Evolutionary conservation across 805 yeast species (phyloP), one percentile per base, ranked within the genome.

Genomic region (Suhomyces kilbournensis): DNA sequence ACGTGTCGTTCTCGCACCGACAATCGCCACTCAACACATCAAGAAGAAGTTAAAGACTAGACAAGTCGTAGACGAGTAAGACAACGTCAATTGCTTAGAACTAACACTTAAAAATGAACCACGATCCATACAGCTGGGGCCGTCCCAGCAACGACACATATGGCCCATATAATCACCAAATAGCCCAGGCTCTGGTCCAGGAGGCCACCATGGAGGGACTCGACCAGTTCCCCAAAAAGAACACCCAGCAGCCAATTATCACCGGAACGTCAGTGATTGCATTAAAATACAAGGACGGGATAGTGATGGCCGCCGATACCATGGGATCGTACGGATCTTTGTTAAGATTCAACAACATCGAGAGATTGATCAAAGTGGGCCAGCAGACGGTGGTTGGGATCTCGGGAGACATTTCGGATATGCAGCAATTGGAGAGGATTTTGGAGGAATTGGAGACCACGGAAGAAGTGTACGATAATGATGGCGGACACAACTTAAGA

Each of bases 181-280:
- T 92, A 61, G 88, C 96, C 47, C 72, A 84, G 56, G 91, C 91
- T 0, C 58, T 65, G 53, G 66, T 66, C 50, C 25, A 60, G 52
- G 46, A 55, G 53, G 23, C 54, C 50, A 55, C 59, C 39, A 55
- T 58, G 17, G 53, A 50, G 25, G 45, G 51, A 14, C 46, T 55
- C 22, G 58, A 56, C 40, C 54, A 54, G 22, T 79, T 84, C 66
- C 97, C 97, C 28, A 81, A 77, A 51, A 82, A 84, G 84, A 86
- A 89, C 69, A 93, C 99, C 2, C 96, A 90, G 68, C 90, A 85
- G 66, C 99, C 99, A 46, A 87, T 89, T 59, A 90, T 94, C 54
- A 94, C 99, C 12, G 98, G 99, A 66, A 90, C 98, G 0, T 90
- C 97, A 34, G 99, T 94, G 20, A 79, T 94, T 60, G 96, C 94